A percentile compares a stretch with the other conserved stretches of the same genome.
These are phyloP conservation scores for Lanmaoa rubissima DNA, from an alignment of 768 basidiomycete genomes.

Conservation along the genomic window DNA sequence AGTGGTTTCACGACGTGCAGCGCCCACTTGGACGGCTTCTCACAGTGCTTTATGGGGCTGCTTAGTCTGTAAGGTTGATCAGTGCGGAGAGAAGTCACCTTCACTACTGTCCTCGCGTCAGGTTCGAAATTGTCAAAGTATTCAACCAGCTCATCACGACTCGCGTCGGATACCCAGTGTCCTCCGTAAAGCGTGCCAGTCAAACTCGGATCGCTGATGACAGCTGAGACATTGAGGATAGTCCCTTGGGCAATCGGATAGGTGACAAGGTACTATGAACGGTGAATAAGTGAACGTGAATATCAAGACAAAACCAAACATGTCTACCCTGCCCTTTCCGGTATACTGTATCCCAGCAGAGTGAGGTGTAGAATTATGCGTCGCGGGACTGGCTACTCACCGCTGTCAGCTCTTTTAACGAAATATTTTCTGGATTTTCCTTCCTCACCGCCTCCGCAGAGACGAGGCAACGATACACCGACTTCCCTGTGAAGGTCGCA, in stretches of 20 bases:
- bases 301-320: neutral
- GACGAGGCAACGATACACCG: conserved; percentile 39
- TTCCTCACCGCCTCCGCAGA: conserved; percentile 30
- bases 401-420: conserved; percentile 15
- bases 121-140: conserved; percentile 37
- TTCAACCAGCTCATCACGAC: conserved; percentile 32
- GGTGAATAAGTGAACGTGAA: neutral
- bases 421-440: conserved; percentile 19
- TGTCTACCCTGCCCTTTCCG: conserved; percentile 9
- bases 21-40: conserved; percentile 42
- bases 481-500: conserved; percentile 42
- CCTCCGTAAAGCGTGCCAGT: conserved; percentile 33
- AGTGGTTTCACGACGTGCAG: conserved; percentile 43
- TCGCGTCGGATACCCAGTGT: conserved; percentile 29
- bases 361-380: conserved; percentile 4
- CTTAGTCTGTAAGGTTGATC: neutral
- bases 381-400: conserved; percentile 17
- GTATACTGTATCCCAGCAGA: conserved; percentile 8
- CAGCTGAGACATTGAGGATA: conserved; percentile 37
- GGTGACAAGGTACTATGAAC: conserved; percentile 36
- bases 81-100: conserved; percentile 15
- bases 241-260: conserved; percentile 39
- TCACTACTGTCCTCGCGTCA: conserved; percentile 28
- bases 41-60: conserved; percentile 30
- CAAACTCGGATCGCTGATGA: conserved; percentile 28